A percentile compares a stretch with the other conserved stretches of the same genome.
Conservation (phyloP, 495 filamentous ascomycete genomes). For the Geopyxis carbonaria region DNA sequence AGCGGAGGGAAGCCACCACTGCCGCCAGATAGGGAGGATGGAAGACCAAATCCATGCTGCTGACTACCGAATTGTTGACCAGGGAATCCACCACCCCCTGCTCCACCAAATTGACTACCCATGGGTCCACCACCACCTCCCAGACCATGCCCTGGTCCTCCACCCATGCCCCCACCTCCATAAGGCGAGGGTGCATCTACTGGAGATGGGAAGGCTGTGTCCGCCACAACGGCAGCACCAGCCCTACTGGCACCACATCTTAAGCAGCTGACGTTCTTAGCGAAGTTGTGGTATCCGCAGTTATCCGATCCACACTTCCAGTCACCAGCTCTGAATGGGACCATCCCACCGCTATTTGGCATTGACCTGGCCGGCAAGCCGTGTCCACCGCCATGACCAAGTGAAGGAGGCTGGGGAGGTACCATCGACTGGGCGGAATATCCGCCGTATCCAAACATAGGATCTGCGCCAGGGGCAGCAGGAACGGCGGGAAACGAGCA, state of each 20-base stretch:
- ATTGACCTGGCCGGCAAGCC: conserved; percentile 29
- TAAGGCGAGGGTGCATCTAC: conserved; percentile 75
- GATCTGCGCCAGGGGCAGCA: conserved; percentile 51
- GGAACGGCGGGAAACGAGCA: conserved; percentile 91
- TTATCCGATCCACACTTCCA: conserved; percentile 98
- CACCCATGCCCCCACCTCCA: conserved; percentile 34
- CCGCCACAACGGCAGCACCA: conserved; percentile 80
- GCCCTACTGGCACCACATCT: conserved; percentile 90
- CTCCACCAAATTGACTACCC: conserved; percentile 50
- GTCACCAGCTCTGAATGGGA: conserved; percentile 93
- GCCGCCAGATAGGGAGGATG: conserved; percentile 64
- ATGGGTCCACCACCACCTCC: conserved; percentile 75
- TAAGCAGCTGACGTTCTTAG: conserved; percentile 95
- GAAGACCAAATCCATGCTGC: conserved; percentile 75
- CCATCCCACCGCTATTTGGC: conserved; percentile 46
- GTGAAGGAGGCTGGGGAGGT: conserved; percentile 53
- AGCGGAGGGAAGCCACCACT: conserved; percentile 68
- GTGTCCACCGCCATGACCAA: conserved; percentile 61
- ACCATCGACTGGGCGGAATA: conserved; percentile 65
- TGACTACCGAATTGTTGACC: conserved; percentile 75
- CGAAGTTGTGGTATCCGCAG: conserved; percentile 98
- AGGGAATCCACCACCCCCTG: conserved; percentile 41
- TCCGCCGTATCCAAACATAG: conserved; percentile 52
- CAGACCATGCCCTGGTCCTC: conserved; percentile 62
- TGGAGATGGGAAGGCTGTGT: conserved; percentile 78